Conservation (phyloP, 2,329 filamentous ascomycete species). For the Teratosphaeriaceae sp. region DNA sequence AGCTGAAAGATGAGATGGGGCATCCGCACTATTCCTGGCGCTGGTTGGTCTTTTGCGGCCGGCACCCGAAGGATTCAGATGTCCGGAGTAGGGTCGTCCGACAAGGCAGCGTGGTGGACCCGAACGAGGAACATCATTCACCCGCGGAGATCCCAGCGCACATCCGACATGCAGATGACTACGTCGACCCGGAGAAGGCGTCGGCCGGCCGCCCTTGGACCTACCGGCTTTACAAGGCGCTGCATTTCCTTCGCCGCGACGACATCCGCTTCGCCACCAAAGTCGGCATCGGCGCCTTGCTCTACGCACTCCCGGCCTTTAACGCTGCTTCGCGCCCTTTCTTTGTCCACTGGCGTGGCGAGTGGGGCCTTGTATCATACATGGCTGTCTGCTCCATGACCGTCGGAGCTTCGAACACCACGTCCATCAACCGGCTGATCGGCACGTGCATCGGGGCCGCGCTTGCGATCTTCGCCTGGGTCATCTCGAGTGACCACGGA, state of each 20-base stretch:
- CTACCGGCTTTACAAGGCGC: slow-evolving; percentile 49
- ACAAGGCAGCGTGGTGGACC: slow-evolving; percentile 12
- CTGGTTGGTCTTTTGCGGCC: slow-evolving; percentile 78
- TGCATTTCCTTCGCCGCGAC: slow-evolving; percentile 55
- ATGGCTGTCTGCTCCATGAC: slow-evolving; percentile 99
- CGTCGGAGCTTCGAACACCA: slow-evolving; percentile 91
- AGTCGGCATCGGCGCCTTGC: slow-evolving; percentile 79
- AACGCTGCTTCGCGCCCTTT: slow-evolving; percentile 68
- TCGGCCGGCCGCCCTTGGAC: slow-evolving; percentile 22
- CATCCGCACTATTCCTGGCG: slow-evolving; percentile 61
- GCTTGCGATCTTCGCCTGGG: slow-evolving; percentile 72
- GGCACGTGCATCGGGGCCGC: slow-evolving; percentile 78
- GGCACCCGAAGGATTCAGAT: neutral
- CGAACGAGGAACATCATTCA: slow-evolving; percentile 18
- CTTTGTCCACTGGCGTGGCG: slow-evolving; percentile 84
- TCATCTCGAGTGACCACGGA: slow-evolving; percentile 46
- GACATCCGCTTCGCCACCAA: slow-evolving; percentile 80
- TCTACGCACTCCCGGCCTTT: slow-evolving; percentile 88
- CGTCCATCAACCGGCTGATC: slow-evolving; percentile 75
- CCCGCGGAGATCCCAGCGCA: slow-evolving; percentile 22
- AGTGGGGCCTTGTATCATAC: slow-evolving; percentile 94
- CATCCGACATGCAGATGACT: slow-evolving; percentile 25
- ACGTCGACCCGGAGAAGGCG: slow-evolving; percentile 22
- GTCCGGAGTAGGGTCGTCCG: too few relatives aligned
- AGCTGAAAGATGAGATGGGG: slow-evolving; percentile 64